Evolutionary conservation across 371 early-diverging fungal species (phyloP).

Genomic region (Mortierella sp.): DNA sequence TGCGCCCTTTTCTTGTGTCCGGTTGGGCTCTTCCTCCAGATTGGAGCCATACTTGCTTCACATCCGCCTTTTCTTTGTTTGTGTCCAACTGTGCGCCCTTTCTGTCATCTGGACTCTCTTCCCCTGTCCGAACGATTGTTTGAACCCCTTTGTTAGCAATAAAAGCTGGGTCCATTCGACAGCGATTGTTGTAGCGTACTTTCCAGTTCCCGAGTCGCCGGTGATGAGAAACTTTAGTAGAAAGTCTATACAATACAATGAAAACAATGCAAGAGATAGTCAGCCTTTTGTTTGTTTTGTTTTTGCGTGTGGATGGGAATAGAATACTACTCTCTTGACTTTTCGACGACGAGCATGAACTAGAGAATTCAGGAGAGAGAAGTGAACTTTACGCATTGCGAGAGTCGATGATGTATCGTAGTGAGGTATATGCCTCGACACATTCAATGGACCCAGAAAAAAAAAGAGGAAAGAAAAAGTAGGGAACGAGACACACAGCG

Average conservation of each 20-base stretch:
- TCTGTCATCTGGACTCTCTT: background rate
- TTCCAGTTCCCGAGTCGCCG: constrained; percentile 76
- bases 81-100: background rate
- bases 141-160: background rate
- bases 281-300: background rate
- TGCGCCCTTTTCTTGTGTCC: background rate
- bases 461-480: background rate
- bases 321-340: background rate
- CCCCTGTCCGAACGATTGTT: background rate
- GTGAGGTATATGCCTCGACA: background rate
- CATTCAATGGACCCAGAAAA: background rate
- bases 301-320: background rate
- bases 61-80: background rate
- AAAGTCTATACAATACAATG: constrained; percentile 58
- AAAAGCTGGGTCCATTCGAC: background rate
- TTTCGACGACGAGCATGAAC: background rate
- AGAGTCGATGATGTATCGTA: constrained; percentile 4
- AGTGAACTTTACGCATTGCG: background rate
- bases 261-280: background rate
- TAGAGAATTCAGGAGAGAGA: background rate
- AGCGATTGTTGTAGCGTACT: constrained; percentile 58
- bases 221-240: constrained; percentile 72
- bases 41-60: background rate
- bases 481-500: background rate
- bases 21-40: background rate